These are phyloP conservation scores for Nannizzia gypsea DNA, from an alignment of 2,329 filamentous ascomycete genomes.

Conservation along the genomic window DNA sequence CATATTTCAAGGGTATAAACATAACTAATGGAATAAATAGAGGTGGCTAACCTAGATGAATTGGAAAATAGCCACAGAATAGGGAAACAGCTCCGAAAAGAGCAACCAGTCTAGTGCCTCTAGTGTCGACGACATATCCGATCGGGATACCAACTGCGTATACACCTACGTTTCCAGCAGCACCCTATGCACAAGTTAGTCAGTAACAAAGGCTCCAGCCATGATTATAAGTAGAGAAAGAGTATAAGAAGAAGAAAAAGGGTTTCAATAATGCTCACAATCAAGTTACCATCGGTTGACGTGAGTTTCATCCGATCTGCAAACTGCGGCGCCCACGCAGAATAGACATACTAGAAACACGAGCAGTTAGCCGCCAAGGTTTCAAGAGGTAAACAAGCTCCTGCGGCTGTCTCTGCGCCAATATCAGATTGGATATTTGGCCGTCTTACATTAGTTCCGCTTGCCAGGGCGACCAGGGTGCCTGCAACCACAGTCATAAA, in stretches of 20 bases:
- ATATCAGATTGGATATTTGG: neutral
- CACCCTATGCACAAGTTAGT: slow-evolving; percentile 38
- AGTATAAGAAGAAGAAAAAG: too few species aligned
- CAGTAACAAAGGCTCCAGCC: neutral
- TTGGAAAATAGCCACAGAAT: slow-evolving; percentile 70
- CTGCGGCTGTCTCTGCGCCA: neutral
- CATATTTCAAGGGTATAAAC: slow-evolving; percentile 3
- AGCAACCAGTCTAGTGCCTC: slow-evolving; percentile 68
- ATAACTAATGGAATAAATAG: neutral
- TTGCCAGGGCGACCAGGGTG: slow-evolving; percentile 73
- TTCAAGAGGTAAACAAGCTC: slow-evolving; percentile 7
- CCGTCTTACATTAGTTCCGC: slow-evolving; percentile 69
- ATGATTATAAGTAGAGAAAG: neutral
- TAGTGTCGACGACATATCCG: slow-evolving; percentile 73
- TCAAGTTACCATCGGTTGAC: slow-evolving; percentile 85
- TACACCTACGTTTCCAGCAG: slow-evolving; percentile 61
- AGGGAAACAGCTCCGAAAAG: slow-evolving; percentile 62
- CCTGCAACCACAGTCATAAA: slow-evolving; percentile 75
- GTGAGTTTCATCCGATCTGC: slow-evolving; percentile 74
- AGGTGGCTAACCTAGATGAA: slow-evolving; percentile 45
- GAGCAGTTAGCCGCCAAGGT: slow-evolving; percentile 5
- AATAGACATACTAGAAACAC: slow-evolving; percentile 75
- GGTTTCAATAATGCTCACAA: slow-evolving; percentile 46
- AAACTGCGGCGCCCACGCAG: slow-evolving; percentile 94
- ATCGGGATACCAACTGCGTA: slow-evolving; percentile 82